These are phyloP conservation scores for Colletotrichum sp. DNA, from an alignment of 2,329 filamentous ascomycete genomes.

Conservation along the genomic window DNA sequence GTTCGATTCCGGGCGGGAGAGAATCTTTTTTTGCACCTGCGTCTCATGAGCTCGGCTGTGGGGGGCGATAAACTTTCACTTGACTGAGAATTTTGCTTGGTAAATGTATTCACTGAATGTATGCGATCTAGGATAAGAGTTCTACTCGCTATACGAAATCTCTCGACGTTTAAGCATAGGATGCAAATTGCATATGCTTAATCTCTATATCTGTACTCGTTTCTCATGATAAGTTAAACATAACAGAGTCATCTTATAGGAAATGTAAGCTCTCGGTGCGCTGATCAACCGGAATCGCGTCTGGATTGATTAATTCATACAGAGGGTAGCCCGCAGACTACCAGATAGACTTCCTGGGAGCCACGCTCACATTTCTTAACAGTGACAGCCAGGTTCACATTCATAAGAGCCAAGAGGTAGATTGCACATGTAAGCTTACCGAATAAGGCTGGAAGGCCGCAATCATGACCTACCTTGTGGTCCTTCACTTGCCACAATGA, in stretches of 20 bases:
- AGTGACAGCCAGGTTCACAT: not conserved
- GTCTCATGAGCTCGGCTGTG: not conserved
- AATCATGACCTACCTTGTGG: not conserved
- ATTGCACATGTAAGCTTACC: not conserved
- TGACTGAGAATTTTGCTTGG: rapidly evolving
- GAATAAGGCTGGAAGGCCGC: not conserved
- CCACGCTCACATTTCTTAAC: not conserved
- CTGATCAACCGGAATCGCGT: too few relatives aligned
- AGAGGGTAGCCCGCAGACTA: too few relatives aligned
- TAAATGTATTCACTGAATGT: not conserved
- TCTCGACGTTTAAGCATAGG: rapidly evolving
- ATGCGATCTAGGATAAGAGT: not conserved
- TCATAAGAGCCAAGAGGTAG: not conserved
- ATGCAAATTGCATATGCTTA: rapidly evolving
- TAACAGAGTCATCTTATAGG: too few relatives aligned
- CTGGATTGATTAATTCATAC: rapidly evolving
- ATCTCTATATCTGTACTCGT: too few relatives aligned
- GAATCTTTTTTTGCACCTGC: not conserved
- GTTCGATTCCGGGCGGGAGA: not conserved
- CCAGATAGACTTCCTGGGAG: too few relatives aligned
- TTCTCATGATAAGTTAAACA: too few relatives aligned
- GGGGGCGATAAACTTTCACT: too few relatives aligned
- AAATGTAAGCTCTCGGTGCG: rapidly evolving
- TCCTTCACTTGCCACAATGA: not conserved
- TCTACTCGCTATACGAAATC: rapidly evolving